Percentiles rank a stretch among this genome's conserved stretches.
phyloP scores from a whole-genome alignment of 2,329 filamentous ascomycete species.

The Penicillium freii region DNA sequence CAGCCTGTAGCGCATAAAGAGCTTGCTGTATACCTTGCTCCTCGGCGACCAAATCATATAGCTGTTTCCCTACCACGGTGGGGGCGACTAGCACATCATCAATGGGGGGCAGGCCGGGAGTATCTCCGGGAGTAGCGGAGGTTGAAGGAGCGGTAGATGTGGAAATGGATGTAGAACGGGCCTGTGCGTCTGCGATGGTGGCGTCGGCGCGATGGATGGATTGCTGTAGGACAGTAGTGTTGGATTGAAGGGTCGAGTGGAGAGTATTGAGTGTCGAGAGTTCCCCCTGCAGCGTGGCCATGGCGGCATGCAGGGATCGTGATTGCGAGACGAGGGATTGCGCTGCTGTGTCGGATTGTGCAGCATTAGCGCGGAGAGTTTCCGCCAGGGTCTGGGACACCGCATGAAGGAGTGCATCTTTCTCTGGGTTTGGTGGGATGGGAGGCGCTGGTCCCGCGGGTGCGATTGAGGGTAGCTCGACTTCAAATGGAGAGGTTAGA shows the following conservation, averaged over 20 bases:
- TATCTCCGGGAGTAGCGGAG: conserved; percentile 33
- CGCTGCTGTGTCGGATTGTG: conserved; percentile 72
- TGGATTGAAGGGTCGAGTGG: conserved; percentile 68
- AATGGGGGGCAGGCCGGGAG: conserved; percentile 63
- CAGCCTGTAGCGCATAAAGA: conserved; percentile 62
- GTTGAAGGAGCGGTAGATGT: conserved; percentile 17
- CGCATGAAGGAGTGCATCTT: conserved; percentile 78
- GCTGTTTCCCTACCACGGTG: conserved; percentile 86
- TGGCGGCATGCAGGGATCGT: conserved; percentile 68
- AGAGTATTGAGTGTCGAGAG: conserved; percentile 68
- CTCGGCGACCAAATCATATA: conserved; percentile 86
- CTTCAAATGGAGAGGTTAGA: conserved; percentile 62
- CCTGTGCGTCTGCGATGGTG: conserved; percentile 70
- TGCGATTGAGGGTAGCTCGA: conserved; percentile 52
- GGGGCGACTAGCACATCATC: conserved; percentile 93
- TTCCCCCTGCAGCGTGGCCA: conserved; percentile 70
- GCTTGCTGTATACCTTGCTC: conserved; percentile 83
- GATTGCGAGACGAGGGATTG: conserved; percentile 76
- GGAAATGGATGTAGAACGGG: conserved; percentile 45
- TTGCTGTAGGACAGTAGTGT: conserved; percentile 74
- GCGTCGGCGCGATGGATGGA: conserved; percentile 75
- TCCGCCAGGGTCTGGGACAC: conserved; percentile 68
- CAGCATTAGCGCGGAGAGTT: conserved; percentile 66
- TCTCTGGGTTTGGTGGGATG: conserved; percentile 92
- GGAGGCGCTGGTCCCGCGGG: conserved; percentile 65